Evolutionary conservation across 2,329 filamentous ascomycete genomes (phyloP).

Genomic region (Hypoxylon sp.): DNA sequence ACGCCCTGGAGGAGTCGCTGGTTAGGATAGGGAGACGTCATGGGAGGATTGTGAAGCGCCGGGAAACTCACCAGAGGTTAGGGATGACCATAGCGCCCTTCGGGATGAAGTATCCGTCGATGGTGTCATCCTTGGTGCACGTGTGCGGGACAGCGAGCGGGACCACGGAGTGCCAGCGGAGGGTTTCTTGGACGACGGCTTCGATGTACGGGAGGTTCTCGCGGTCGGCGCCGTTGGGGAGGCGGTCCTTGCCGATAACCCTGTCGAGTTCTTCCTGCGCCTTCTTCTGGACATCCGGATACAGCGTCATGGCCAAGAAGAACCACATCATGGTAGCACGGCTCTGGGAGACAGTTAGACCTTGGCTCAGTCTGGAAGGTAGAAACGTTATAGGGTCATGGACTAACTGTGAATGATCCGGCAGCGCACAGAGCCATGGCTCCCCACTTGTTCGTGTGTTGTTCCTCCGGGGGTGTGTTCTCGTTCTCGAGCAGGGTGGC

Average conservation of each 20-base stretch:
- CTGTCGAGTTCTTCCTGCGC: slow-evolving; percentile 46
- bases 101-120: slow-evolving; percentile 28
- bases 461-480: slow-evolving; percentile 14
- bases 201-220: slow-evolving; percentile 40
- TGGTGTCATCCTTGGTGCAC: slow-evolving; percentile 39
- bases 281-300: slow-evolving; percentile 54
- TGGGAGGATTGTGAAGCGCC: neutral
- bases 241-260: slow-evolving; percentile 42
- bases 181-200: slow-evolving; percentile 38
- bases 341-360: slow-evolving; percentile 45
- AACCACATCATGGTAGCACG: slow-evolving; percentile 52
- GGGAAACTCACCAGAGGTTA: slow-evolving; percentile 5
- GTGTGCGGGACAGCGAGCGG: slow-evolving; percentile 48
- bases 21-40: neutral
- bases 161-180: slow-evolving; percentile 40
- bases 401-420: slow-evolving; percentile 40
- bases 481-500: slow-evolving; percentile 16
- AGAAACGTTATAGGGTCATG: neutral
- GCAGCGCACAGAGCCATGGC: slow-evolving; percentile 35
- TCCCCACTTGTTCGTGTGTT: slow-evolving; percentile 30
- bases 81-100: slow-evolving; percentile 17
- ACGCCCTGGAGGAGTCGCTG: too few relatives aligned
- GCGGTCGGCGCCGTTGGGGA: slow-evolving; percentile 39
- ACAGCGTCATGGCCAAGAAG: slow-evolving; percentile 56
- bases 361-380: neutral